Evolutionary conservation across 371 early-diverging fungal species (phyloP).

Genomic region (Rhizomucor pusillus): DNA sequence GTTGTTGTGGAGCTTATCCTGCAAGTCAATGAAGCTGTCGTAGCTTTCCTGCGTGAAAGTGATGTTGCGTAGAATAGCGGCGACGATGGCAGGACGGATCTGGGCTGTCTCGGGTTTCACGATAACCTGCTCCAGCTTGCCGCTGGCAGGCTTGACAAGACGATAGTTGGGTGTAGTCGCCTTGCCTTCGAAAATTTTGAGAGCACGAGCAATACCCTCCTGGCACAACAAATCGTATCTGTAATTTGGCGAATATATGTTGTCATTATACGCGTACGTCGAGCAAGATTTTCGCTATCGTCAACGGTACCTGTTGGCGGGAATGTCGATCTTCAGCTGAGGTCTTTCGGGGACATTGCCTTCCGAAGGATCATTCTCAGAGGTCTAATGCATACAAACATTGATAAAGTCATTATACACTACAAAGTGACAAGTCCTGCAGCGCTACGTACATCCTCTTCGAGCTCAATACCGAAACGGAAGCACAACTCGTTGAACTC

Average conservation of each 20-base stretch:
- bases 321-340: slow-evolving; percentile 97
- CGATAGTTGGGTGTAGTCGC: slow-evolving; percentile 66
- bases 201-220: slow-evolving; percentile 91
- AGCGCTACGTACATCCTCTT: slow-evolving; percentile 81
- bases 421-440: slow-evolving; percentile 2
- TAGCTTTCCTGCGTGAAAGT: slow-evolving; percentile 84
- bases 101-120: slow-evolving; percentile 74
- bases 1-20: slow-evolving; percentile 99
- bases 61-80: slow-evolving; percentile 93
- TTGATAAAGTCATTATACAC: slow-evolving; percentile 13
- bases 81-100: slow-evolving; percentile 90
- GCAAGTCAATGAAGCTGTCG: slow-evolving; percentile 97
- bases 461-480: slow-evolving; percentile 99
- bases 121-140: slow-evolving; percentile 61
- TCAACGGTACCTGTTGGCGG: slow-evolving; percentile 92
- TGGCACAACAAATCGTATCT: slow-evolving; percentile 95
- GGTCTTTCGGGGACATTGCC: slow-evolving; percentile 75
- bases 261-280: neutral
- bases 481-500: slow-evolving; percentile 98
- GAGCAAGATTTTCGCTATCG: neutral
- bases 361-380: slow-evolving; percentile 75
- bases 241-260: neutral
- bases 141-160: slow-evolving; percentile 55
- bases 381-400: slow-evolving; percentile 56
- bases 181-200: slow-evolving; percentile 78